phyloP scores from a whole-genome alignment of 2,329 filamentous ascomycete species.

The Fusarium nisikadoi region DNA sequence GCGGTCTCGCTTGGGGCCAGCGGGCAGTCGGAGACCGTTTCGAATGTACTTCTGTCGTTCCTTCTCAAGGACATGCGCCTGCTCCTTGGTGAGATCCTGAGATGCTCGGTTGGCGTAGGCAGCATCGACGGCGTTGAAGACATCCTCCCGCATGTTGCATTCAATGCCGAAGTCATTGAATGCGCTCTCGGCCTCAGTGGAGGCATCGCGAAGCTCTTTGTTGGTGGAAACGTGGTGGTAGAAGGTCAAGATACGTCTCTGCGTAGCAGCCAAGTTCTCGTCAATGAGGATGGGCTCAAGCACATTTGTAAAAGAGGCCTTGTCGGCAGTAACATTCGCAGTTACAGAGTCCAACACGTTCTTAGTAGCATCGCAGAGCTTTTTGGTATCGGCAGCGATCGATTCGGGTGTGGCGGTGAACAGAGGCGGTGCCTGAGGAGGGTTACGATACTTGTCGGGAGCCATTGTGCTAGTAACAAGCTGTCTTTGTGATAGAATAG shows the following conservation, averaged over 20 bases:
- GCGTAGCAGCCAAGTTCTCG: conserved; percentile 72
- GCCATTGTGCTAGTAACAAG: conserved; percentile 70
- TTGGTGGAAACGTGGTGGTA: conserved; percentile 82
- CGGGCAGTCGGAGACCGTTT: conserved; percentile 78
- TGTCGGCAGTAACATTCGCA: conserved; percentile 64
- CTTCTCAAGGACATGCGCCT: conserved; percentile 77
- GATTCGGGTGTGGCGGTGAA: conserved; percentile 79
- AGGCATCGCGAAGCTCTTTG: conserved; percentile 76
- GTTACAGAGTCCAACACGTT: conserved; percentile 74
- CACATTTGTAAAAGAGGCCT: conserved; percentile 65
- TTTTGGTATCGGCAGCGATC: conserved; percentile 74
- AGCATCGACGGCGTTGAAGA: conserved; percentile 74
- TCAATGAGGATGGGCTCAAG: conserved; percentile 76
- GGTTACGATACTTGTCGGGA: conserved; percentile 73
- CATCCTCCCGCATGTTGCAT: conserved; percentile 82
- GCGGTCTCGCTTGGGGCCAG: conserved; percentile 75
- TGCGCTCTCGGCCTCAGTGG: conserved; percentile 78
- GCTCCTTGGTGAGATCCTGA: conserved; percentile 72
- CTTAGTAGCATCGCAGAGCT: conserved; percentile 71
- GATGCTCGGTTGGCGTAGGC: conserved; percentile 64
- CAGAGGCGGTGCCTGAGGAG: conserved; percentile 80
- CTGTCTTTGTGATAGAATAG: conserved; percentile 47
- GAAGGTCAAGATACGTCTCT: conserved; percentile 76
- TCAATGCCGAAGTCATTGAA: conserved; percentile 83
- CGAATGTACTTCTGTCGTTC: conserved; percentile 80